These are phyloP conservation scores for Cutaneotrichosporon mucoides DNA, from an alignment of 1,284 basidiomycete species.

Conservation along the genomic window DNA sequence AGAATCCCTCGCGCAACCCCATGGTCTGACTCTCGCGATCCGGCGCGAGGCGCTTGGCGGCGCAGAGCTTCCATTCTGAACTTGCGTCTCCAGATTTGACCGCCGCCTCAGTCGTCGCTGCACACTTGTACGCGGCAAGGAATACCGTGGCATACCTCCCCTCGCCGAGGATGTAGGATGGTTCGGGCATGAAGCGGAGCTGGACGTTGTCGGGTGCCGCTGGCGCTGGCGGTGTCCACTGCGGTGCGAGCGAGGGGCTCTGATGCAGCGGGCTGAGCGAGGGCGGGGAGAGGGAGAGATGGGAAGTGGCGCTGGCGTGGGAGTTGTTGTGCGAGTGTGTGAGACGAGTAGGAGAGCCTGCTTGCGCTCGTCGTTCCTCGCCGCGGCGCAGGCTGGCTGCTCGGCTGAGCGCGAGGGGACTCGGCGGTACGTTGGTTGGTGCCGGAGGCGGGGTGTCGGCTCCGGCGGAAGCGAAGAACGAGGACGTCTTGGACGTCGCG, in stretches of 20 bases:
- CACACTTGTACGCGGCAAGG: conserved; percentile 37
- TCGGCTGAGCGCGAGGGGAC: conserved; percentile 37
- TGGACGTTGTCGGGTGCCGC: conserved; percentile 31
- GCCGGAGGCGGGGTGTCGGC: conserved; percentile 30
- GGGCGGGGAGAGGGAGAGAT: conserved; percentile 4
- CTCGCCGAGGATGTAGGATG: conserved; percentile 48
- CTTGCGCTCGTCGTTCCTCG: background rate
- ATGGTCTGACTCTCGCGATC: conserved; percentile 51
- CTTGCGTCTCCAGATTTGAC: too few relatives aligned
- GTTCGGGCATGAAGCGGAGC: conserved; percentile 36
- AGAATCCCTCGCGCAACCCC: conserved; percentile 52
- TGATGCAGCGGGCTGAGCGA: conserved; percentile 37
- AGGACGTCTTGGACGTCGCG: conserved; percentile 28
- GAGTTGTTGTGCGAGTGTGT: conserved; percentile 1
- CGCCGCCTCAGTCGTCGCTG: background rate
- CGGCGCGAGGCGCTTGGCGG: conserved; percentile 49
- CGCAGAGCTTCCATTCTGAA: conserved; percentile 47
- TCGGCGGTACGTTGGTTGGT: conserved; percentile 21
- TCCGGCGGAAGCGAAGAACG: conserved; percentile 37
- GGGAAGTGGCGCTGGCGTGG: background rate
- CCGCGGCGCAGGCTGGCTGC: conserved; percentile 22
- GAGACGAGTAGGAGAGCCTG: conserved; percentile 10
- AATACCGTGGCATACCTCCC: conserved; percentile 52
- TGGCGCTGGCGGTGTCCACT: conserved; percentile 36
- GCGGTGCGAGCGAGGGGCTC: conserved; percentile 30